phyloP scores from a whole-genome alignment of 148 eudicot species.

The Silene uniflora region DNA sequence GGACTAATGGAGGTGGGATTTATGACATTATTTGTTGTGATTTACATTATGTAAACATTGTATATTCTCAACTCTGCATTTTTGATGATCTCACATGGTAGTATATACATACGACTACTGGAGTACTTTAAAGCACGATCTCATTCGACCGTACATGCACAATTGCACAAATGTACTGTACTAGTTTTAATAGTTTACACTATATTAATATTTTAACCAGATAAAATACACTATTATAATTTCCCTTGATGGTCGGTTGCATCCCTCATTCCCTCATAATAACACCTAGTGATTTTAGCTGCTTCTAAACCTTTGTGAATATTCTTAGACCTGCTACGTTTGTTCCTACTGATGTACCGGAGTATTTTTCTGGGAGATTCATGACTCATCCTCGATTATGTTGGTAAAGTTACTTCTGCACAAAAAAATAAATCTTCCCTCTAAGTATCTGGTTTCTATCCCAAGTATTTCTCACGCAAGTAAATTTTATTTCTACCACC shows the following conservation, averaged over 20 bases:
- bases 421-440: not conserved
- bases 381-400: not conserved
- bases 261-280: slow-evolving; percentile 19
- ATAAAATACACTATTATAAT: not conserved
- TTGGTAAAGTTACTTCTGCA: not conserved
- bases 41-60: not conserved
- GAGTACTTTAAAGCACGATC: slow-evolving; percentile 1
- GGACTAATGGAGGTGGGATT: not conserved
- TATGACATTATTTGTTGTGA: not conserved
- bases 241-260: slow-evolving; percentile 31
- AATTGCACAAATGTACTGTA: too few relatives aligned
- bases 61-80: slow-evolving; percentile 1
- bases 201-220: not conserved
- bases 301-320: slow-evolving; percentile 4
- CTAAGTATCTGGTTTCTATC: too few relatives aligned
- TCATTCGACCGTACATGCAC: slow-evolving; percentile 29
- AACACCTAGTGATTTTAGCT: slow-evolving; percentile 22
- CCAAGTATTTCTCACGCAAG: too few relatives aligned
- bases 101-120: not conserved
- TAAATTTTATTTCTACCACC: too few relatives aligned
- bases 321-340: slow-evolving; percentile 12
- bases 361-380: not conserved
- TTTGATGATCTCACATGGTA: not conserved
- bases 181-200: not conserved
- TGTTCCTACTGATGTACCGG: not conserved